Base-by-base conservation (phyloP, 2,329 filamentous ascomycete species). In the Cladosporium sp. region DNA sequence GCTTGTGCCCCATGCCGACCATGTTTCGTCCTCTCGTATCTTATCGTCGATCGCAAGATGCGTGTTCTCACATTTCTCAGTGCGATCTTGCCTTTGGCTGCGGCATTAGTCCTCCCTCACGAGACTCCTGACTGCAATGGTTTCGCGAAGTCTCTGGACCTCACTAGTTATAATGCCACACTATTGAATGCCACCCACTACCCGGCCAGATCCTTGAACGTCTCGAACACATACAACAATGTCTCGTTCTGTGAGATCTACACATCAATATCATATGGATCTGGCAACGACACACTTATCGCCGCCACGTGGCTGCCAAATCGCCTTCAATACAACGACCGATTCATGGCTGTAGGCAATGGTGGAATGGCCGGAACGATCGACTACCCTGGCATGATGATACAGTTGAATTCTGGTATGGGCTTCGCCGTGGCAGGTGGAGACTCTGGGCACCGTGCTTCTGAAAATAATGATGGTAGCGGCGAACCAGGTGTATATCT, bases 281-380 rank as follows among this genome's bases (percentile, higher is more conserved):
- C 22, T 6, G 42, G 42, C 4, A 65, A 65, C 55, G 61, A 66
- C 43, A 64, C 60, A n/a, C 43, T 69, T 9, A 52, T 62, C 42
- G 69, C 67, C 12, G 61, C 63, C 4, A 30, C 65, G 4, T 70
- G 67, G 64, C 62, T 70, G 0, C 67, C 68, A n/a, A 63, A 67
- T 30, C n/a, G 45, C 1, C 1, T 42, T 12, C 25, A 63, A 11
- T 69, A 69, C 51, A 55, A 65, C 38, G 59, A 59, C 42, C 63
- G 67, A 1, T 70, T 70, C 61, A 62, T 70, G 40, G 67, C 68
- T 11, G 66, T 70, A 3, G 68, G 67, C 36, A 67, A 69, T 52
- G 67, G 66, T 12, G 67, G 68, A 34, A 67, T 70, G 64, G 67
- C 68, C 5, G 68, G 68, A 15, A 51, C 37, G 4, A 65, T 69